Evolutionary conservation across 1,284 basidiomycete species (phyloP), one percentile per base, ranked within the genome.

Genomic region (Filobasidium uniguttulatum): DNA sequence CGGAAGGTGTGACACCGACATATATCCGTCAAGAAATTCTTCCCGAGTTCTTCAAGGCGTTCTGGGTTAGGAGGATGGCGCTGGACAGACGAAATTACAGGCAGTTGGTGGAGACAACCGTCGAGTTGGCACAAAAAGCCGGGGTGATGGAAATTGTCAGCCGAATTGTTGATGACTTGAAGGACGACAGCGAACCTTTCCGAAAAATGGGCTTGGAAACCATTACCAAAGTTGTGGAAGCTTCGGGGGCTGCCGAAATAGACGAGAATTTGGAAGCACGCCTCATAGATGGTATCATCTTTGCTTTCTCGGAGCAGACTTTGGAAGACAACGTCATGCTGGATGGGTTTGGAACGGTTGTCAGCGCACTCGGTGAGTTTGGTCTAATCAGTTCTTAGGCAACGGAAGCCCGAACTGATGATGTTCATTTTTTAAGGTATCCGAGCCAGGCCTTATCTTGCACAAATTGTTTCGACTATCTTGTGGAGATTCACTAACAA

Each of bases 151-250:
- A 96, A 70, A 94, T 98, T 49, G 87, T 97, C 15, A 85, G 87
- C 1, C 76, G 90, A 55, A 81, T 98, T 57, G 91, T 94, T 54
- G 94, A 97, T 64, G 90, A 94, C 64, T 74, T 98, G 56, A 98
- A 98, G 61, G 88, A 93, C 60, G 88, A 91, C 66, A 83, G 84
- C 1, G 94, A 98, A 72, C 89, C 90, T 5, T 97, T 93, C 75
- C 77, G 93, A 57, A 97, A 97, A 76, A 98, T 98, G 94, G 91
- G 96, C 36, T 98, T 98, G 93, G 94, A 98, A 73, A 97, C 94
- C 0, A 96, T 98, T 60, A 94, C 90, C 20, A 94, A 96, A 67
- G 94, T 98, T 33, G 77, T 99, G 28, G 81, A 83, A 6, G 84
- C 83, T 10, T 78, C 94, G 3, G 91, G 94, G 50, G 88, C 93